phyloP scores from a whole-genome alignment of 257 asterid genomes.

The Ilex asprella region DNA sequence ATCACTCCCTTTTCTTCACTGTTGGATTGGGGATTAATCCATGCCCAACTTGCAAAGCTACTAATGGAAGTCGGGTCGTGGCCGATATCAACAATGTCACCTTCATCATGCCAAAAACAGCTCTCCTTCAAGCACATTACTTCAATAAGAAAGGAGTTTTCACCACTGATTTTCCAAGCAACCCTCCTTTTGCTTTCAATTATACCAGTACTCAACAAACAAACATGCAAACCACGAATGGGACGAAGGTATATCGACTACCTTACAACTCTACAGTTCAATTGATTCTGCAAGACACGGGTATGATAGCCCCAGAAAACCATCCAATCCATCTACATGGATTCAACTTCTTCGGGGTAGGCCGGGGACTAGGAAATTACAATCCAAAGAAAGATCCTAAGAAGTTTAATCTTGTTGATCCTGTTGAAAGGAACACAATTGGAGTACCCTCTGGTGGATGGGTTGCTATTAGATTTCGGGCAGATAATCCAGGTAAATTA shows the following conservation, averaged over 20 bases:
- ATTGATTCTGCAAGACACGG: constrained; percentile 50
- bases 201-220: constrained; percentile 41
- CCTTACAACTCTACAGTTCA: constrained; percentile 47
- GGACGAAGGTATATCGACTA: constrained; percentile 46
- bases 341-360: constrained; percentile 54
- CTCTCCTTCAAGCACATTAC: constrained; percentile 49
- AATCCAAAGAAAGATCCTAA: constrained; percentile 41
- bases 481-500: constrained; percentile 57
- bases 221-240: constrained; percentile 23
- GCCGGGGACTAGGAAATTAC: constrained; percentile 48
- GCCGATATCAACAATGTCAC: constrained; percentile 53
- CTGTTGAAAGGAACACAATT: constrained; percentile 62
- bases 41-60: constrained; percentile 46
- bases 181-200: constrained; percentile 37
- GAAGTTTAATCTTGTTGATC: constrained; percentile 51
- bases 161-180: constrained; percentile 55
- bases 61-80: constrained; percentile 48
- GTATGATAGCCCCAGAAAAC: constrained; percentile 47
- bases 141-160: constrained; percentile 49
- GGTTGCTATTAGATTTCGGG: constrained; percentile 56
- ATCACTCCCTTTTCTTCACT: constrained; percentile 44
- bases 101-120: constrained; percentile 48
- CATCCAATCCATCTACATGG: constrained; percentile 65
- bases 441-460: constrained; percentile 69
- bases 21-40: constrained; percentile 48